Evolutionary conservation across 345 rosid genomes (phyloP).

Genomic region (Sapria himalayana): DNA sequence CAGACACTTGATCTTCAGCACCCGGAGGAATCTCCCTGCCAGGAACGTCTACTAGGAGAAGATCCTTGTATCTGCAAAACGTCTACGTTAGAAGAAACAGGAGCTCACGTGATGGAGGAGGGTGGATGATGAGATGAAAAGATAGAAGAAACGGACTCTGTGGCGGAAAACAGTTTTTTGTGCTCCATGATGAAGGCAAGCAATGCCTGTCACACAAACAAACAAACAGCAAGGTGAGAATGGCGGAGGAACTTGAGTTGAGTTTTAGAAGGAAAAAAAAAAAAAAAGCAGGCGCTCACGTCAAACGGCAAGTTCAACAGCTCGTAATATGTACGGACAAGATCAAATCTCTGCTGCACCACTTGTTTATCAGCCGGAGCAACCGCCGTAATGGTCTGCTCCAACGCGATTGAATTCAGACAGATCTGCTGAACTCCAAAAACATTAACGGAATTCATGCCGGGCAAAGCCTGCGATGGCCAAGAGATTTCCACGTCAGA

Average conservation of each 20-base stretch:
- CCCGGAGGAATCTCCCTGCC: conserved; percentile 78
- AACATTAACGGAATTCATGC: conserved; percentile 65
- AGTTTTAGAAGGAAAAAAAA: conserved; percentile 6
- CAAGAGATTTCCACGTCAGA: too few species aligned
- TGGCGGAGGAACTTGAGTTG: neutral
- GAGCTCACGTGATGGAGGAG: neutral
- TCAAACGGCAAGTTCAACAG: conserved; percentile 91
- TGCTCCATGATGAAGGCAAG: conserved; percentile 76
- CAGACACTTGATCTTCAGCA: conserved; percentile 47
- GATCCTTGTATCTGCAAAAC: conserved; percentile 47
- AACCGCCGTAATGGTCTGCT: conserved; percentile 87
- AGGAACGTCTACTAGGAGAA: conserved; percentile 56
- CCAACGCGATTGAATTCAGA: conserved; percentile 84
- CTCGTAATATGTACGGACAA: conserved; percentile 74
- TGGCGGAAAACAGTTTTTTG: conserved; percentile 33
- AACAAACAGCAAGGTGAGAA: conserved; percentile 5
- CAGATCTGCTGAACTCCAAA: conserved; percentile 99
- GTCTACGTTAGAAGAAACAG: neutral
- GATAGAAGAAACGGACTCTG: conserved; percentile 34
- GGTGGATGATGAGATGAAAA: neutral
- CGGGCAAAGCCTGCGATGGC: conserved; percentile 53
- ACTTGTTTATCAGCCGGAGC: conserved; percentile 61
- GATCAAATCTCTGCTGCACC: conserved; percentile 62
- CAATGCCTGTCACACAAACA: too few species aligned
- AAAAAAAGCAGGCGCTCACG: conserved; percentile 22